Conservation (phyloP, 345 rosid genomes). For the Zanthoxylum bungeanum region DNA sequence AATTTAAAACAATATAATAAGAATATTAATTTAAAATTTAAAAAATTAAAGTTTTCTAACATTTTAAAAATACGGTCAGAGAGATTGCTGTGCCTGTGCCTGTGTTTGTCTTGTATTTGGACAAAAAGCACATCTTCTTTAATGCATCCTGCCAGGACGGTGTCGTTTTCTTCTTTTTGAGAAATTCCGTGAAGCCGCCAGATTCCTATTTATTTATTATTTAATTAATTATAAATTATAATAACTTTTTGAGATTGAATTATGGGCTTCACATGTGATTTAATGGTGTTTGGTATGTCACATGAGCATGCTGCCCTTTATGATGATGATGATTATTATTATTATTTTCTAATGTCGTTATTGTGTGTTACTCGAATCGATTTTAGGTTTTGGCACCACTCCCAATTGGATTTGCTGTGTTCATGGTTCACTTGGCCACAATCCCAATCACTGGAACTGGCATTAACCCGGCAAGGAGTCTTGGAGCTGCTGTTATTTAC, state of each 20-base stretch:
- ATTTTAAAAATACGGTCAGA: too few relatives aligned
- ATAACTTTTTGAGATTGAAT: not conserved
- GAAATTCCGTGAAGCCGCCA: constrained; percentile 4
- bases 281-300: not conserved
- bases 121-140: not conserved
- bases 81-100: not conserved
- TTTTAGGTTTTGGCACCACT: constrained; percentile 77
- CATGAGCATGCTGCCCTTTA: not conserved
- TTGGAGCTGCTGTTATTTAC: constrained; percentile 77
- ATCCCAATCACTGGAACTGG: constrained; percentile 89
- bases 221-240: not conserved
- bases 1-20: too few relatives aligned
- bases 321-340: too few relatives aligned
- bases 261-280: constrained; percentile 8
- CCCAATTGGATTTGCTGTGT: constrained; percentile 87
- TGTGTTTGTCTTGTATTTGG: not conserved
- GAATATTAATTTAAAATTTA: too few relatives aligned
- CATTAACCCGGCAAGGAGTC: constrained; percentile 85
- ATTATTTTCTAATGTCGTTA: not conserved
- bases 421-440: constrained; percentile 92
- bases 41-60: too few relatives aligned
- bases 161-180: not conserved
- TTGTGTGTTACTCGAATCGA: not conserved
- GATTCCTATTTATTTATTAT: not conserved
- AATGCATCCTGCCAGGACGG: not conserved